Base-by-base conservation (phyloP, 352 stramenopile genomes). In the Phytophthora constricta region DNA sequence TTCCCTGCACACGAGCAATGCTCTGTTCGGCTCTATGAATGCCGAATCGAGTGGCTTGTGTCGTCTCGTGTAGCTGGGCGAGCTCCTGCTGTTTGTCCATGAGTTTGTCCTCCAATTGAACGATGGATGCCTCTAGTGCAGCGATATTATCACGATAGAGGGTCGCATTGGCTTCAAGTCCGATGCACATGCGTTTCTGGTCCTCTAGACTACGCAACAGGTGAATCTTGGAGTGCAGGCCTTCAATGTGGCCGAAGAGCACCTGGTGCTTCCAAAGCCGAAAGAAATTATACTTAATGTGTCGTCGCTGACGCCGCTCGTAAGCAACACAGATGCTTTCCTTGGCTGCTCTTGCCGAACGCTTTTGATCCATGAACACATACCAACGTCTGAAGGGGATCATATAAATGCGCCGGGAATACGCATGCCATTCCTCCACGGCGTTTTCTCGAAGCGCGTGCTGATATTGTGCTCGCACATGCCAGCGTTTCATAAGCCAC, bases 221-320 rank as follows among this genome's bases (percentile, higher is more conserved):
- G 22, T 91, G 73, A 8, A 89, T 37, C 28, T 88, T 82, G 8
- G 82, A 90, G 58, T 92, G 86, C 22, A 91, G 69, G 1, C 79
- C 72, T 45, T 94, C 82, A 47, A 91, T 77, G 28, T 77, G 84
- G 0, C 86, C 86, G 59, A 93, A 94, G 13, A 92, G 62, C 17
- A 85, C 66, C 26, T 91, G 84, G 60, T 93, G 86, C 53, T 93
- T 91, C 86, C 86, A 94, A 11, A 94, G 57, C 1, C 84, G 81
- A 22, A 94, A 94, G 70, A 94, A 92, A 48, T 73, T 77, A 68
- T 92, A 94, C 76, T 90, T 90, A 28, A 59, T 82, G 25, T 92
- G 82, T 2, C 84, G 80, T 2, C 77, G 65, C 31, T 86, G 74
- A 5, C 86, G 73, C 0, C 84, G 80, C 49, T 88, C 72, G 65